Conservation (phyloP, 495 filamentous ascomycete genomes). For the Aspergillus carlsbadensis region DNA sequence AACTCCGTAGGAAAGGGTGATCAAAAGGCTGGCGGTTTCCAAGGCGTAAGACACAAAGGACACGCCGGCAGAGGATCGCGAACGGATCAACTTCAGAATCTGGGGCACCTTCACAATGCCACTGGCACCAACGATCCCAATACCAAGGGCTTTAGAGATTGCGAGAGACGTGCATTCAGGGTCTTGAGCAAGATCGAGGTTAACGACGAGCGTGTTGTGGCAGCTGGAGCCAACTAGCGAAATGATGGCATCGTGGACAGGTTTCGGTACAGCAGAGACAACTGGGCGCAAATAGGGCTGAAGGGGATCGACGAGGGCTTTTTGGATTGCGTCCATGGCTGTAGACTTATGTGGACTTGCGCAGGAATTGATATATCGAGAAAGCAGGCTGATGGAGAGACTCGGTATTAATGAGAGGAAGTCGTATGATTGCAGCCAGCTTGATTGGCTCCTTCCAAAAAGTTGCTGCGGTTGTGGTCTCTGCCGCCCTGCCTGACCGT, state of each 20-base stretch:
- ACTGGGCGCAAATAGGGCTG: conserved; percentile 69
- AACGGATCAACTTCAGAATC: conserved; percentile 83
- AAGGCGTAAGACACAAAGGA: conserved; percentile 88
- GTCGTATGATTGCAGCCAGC: neutral
- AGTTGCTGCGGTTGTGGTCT: conserved; percentile 33
- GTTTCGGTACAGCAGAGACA: conserved; percentile 74
- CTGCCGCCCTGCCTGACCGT: conserved; percentile 31
- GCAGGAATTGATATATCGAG: neutral
- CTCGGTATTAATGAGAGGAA: neutral
- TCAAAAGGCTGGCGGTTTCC: conserved; percentile 81
- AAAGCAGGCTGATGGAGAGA: conserved; percentile 1
- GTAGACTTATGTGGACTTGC: neutral
- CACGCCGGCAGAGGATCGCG: conserved; percentile 75
- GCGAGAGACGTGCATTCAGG: conserved; percentile 78
- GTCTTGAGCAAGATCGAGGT: conserved; percentile 70
- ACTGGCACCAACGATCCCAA: conserved; percentile 86
- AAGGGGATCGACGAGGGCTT: conserved; percentile 60
- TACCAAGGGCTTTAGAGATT: conserved; percentile 87
- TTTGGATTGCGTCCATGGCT: conserved; percentile 43
- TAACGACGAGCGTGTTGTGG: conserved; percentile 78
- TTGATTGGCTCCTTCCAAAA: conserved; percentile 8
- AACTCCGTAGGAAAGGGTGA: conserved; percentile 84
- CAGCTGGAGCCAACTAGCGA: conserved; percentile 79
- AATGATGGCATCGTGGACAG: conserved; percentile 70
- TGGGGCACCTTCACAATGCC: conserved; percentile 94